A percentile compares a stretch with the other conserved stretches of the same genome.
Conservation (phyloP, 495 filamentous ascomycete genomes). For the Staphylotrichum longicolle region DNA sequence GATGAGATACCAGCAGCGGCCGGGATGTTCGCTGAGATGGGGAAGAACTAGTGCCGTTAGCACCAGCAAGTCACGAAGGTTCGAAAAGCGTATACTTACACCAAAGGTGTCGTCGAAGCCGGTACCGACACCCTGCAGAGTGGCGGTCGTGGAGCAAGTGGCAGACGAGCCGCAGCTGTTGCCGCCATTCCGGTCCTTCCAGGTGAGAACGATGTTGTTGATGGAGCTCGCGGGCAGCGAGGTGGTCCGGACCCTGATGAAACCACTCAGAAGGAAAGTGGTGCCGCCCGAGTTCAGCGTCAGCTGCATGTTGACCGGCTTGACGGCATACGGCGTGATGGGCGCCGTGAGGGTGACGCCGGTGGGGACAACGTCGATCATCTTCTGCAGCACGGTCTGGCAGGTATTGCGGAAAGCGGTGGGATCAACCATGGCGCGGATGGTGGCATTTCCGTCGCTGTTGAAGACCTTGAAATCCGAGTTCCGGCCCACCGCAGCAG, state of each 20-base stretch:
- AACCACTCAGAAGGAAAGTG: conserved; percentile 40
- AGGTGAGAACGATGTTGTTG: conserved; percentile 61
- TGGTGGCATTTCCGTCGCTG: conserved; percentile 55
- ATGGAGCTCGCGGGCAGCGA: conserved; percentile 34
- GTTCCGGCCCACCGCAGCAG: conserved; percentile 41
- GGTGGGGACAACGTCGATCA: conserved; percentile 60
- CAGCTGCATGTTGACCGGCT: conserved; percentile 54
- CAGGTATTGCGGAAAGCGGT: conserved; percentile 48
- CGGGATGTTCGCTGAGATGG: conserved; percentile 39
- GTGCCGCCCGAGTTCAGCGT: conserved; percentile 39
- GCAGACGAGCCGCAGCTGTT: conserved; percentile 60
- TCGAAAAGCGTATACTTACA: conserved; percentile 33
- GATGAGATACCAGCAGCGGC: conserved; percentile 46
- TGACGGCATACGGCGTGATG: conserved; percentile 57
- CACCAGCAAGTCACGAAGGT: not conserved
- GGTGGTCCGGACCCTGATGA: conserved; percentile 47
- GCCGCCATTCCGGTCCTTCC: conserved; percentile 93
- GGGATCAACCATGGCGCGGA: conserved; percentile 46
- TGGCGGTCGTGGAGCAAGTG: conserved; percentile 45
- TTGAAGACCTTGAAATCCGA: conserved; percentile 59
- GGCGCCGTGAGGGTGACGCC: conserved; percentile 50
- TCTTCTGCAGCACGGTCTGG: conserved; percentile 51
- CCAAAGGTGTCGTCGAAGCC: conserved; percentile 61
- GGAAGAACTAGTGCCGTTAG: conserved; percentile 40
- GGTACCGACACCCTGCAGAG: conserved; percentile 45